These are phyloP conservation scores for Parasitella parasitica DNA, from an alignment of 371 early-diverging fungal species.

Conservation along the genomic window DNA sequence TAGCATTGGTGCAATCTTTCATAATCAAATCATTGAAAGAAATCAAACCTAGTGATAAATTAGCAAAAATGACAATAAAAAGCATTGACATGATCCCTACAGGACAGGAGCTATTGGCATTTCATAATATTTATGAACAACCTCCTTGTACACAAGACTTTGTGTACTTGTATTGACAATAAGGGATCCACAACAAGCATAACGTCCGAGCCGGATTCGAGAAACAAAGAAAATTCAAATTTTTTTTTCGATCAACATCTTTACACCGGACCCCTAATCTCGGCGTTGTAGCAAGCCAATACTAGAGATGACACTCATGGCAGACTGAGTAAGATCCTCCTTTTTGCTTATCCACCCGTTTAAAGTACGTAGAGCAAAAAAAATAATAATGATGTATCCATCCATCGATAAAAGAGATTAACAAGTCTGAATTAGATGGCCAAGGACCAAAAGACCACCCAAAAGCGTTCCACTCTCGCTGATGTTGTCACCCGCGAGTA, in stretches of 20 bases:
- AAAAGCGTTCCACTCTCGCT: conserved; percentile 65
- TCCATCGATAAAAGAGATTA: not conserved
- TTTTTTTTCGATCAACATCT: not conserved
- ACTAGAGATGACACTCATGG: not conserved
- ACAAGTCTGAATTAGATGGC: conserved; percentile 10
- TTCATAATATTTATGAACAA: not conserved
- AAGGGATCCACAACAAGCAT: not conserved
- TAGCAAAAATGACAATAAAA: not conserved
- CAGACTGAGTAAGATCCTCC: not conserved
- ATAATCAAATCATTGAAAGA: not conserved
- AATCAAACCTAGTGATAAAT: not conserved
- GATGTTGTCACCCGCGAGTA: conserved; percentile 88
- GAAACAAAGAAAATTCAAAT: too few relatives aligned
- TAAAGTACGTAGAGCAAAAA: not conserved
- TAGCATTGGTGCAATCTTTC: not conserved
- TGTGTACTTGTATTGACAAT: too few relatives aligned
- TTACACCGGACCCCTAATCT: not conserved
- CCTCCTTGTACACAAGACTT: not conserved
- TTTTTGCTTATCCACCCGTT: conserved; percentile 12
- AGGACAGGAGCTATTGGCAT: too few relatives aligned
- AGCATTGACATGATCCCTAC: not conserved
- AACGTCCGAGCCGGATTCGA: not conserved
- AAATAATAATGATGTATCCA: not conserved
- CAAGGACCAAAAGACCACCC: conserved; percentile 44
- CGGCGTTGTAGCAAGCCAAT: not conserved